phyloP scores from a whole-genome alignment of 2,329 filamentous ascomycete species.

The Akanthomyces lecanii region DNA sequence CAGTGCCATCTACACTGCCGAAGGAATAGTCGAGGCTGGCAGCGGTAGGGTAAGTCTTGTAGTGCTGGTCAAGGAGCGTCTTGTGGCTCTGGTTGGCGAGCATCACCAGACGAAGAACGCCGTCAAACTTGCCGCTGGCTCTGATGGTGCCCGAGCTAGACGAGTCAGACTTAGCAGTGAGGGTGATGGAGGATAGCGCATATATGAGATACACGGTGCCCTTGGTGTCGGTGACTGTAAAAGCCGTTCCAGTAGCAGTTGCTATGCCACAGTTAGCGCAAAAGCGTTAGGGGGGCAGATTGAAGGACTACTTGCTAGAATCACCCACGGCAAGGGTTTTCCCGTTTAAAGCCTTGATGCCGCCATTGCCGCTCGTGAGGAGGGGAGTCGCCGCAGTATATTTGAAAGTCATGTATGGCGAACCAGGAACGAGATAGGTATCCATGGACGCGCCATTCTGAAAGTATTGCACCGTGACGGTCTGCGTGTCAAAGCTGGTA shows the following conservation, averaged over 20 bases:
- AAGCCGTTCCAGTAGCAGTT: constrained; percentile 21
- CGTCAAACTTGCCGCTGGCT: constrained; percentile 19
- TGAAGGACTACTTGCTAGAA: constrained; percentile 18
- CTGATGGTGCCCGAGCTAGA: constrained; percentile 19
- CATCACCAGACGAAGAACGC: constrained; percentile 23
- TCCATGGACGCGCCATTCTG: constrained; percentile 21
- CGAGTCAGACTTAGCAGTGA: constrained; percentile 21
- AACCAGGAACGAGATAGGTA: constrained; percentile 22
- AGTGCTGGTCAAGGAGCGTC: constrained; percentile 23
- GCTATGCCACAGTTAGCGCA: constrained; percentile 15
- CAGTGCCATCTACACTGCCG: constrained; percentile 19
- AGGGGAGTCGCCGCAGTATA: constrained; percentile 21
- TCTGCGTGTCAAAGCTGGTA: constrained; percentile 23
- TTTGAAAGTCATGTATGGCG: constrained; percentile 24
- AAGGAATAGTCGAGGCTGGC: constrained; percentile 22
- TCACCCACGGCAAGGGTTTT: constrained; percentile 20
- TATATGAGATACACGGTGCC: constrained; percentile 24
- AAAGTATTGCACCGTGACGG: constrained; percentile 24
- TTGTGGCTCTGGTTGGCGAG: constrained; percentile 21
- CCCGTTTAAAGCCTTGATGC: constrained; percentile 23
- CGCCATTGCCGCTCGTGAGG: constrained; percentile 20
- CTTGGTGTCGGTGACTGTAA: constrained; percentile 23
- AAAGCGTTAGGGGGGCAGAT: not conserved
- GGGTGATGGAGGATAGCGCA: constrained; percentile 22
- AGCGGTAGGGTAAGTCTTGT: constrained; percentile 22